phyloP scores from a whole-genome alignment of 2,329 filamentous ascomycete genomes.

The Arachnopeziza araneosa region DNA sequence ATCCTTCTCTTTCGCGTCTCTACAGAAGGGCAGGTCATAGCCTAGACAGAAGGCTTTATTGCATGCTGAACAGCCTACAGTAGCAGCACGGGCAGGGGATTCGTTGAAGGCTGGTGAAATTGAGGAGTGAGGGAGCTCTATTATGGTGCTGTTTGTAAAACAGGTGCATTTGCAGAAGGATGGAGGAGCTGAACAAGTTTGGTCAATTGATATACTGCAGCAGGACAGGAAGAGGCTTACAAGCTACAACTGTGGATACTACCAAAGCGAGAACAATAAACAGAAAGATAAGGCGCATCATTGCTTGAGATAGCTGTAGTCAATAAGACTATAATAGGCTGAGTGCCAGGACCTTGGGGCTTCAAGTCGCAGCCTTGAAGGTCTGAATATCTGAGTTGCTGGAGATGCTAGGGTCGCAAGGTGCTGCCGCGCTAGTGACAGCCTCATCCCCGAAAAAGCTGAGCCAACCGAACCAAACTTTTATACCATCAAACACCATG shows the following conservation, averaged over 20 bases:
- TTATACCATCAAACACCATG: constrained; percentile 18
- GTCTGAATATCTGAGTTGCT: too few relatives aligned
- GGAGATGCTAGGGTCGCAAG: too few relatives aligned
- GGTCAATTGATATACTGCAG: constrained; percentile 10
- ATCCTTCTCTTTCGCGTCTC: constrained; percentile 58
- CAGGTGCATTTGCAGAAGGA: constrained; percentile 68
- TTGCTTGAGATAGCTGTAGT: not conserved
- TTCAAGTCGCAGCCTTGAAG: too few relatives aligned
- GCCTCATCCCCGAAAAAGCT: not conserved
- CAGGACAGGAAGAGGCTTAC: constrained; percentile 17
- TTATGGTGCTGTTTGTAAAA: constrained; percentile 64
- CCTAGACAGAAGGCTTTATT: constrained; percentile 60
- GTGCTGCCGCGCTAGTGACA: constrained; percentile 10
- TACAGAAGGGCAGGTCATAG: constrained; percentile 57
- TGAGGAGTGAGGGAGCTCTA: constrained; percentile 42
- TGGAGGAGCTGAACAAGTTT: constrained; percentile 45
- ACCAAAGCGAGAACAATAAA: constrained; percentile 23
- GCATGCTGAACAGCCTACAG: constrained; percentile 52
- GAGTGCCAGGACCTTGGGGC: not conserved
- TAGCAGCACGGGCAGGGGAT: constrained; percentile 30
- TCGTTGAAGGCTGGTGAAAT: constrained; percentile 14
- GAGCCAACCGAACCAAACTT: not conserved
- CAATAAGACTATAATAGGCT: not conserved
- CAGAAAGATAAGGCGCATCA: constrained; percentile 18
- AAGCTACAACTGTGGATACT: constrained; percentile 20